A percentile compares a stretch with the other conserved stretches of the same genome.
Conservation (phyloP, 208 protist genomes). For the Entamoeba dispar region DNA sequence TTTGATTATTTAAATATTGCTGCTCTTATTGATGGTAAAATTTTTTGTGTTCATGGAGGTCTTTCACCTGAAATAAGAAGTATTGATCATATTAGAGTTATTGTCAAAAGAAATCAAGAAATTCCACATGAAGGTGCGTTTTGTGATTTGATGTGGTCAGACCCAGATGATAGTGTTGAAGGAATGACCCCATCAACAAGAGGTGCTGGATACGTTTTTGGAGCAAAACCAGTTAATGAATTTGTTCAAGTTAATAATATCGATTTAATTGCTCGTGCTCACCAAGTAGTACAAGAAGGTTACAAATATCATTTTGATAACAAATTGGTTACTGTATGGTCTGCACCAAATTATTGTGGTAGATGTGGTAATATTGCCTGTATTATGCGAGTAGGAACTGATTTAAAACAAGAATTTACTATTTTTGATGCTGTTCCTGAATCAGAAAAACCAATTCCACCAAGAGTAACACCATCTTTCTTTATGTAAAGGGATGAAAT, state of each 20-base stretch:
- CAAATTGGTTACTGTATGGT: constrained; percentile 71
- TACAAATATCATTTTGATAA: constrained; percentile 55
- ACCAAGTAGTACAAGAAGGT: constrained; percentile 81
- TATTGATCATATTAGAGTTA: constrained; percentile 5
- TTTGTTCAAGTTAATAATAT: constrained; percentile 18
- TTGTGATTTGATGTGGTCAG: constrained; percentile 46
- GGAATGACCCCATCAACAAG: constrained; percentile 71
- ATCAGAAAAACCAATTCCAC: neutral
- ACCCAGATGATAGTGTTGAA: constrained; percentile 24
- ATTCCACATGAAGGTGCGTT: constrained; percentile 49
- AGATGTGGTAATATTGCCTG: constrained; percentile 85
- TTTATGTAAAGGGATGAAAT: neutral
- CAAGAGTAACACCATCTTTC: neutral
- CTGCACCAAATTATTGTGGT: constrained; percentile 81
- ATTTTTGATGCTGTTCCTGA: constrained; percentile 87
- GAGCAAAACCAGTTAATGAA: constrained; percentile 65
- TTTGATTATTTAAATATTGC: constrained; percentile 94
- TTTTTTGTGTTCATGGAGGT: constrained; percentile 9
- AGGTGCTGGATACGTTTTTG: constrained; percentile 96
- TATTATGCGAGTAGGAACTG: constrained; percentile 55
- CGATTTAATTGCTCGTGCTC: constrained; percentile 33
- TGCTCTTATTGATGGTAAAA: constrained; percentile 26
- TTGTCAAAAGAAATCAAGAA: constrained; percentile 11
- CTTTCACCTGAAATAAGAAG: neutral
- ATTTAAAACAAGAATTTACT: constrained; percentile 67